These are phyloP conservation scores for Candida lessepsii DNA, from an alignment of 805 yeast genomes.

Conservation along the genomic window DNA sequence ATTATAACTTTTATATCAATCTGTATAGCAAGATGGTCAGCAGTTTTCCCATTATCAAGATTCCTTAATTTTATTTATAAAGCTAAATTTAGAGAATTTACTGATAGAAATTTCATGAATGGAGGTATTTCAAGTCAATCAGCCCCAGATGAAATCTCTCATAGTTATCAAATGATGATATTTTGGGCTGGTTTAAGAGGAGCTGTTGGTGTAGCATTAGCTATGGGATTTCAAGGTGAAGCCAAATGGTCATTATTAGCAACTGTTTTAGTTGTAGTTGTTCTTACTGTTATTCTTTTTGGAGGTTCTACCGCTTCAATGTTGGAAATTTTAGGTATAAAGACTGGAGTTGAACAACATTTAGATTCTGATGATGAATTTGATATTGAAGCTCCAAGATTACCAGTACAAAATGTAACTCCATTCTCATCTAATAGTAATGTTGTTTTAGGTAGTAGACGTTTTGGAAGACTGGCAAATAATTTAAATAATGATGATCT, in stretches of 20 bases:
- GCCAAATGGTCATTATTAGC: conserved; percentile 85
- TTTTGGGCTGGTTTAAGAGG: conserved; percentile 99
- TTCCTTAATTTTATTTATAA: conserved; percentile 77
- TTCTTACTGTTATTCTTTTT: conserved; percentile 88
- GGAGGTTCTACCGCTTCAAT: conserved; percentile 99
- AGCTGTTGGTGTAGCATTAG: conserved; percentile 98
- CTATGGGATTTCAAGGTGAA: conserved; percentile 96
- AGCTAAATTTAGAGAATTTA: conserved; percentile 48
- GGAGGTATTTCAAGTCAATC: conserved; percentile 44
- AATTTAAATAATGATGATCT: conserved; percentile 20
- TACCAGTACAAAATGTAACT: conserved; percentile 21
- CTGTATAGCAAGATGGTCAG: conserved; percentile 94
- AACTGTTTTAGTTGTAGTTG: conserved; percentile 95
- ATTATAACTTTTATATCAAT: conserved; percentile 87
- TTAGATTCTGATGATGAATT: conserved; percentile 89
- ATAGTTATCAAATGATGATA: conserved; percentile 96
- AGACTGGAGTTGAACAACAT: conserved; percentile 79
- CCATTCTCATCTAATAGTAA: not conserved
- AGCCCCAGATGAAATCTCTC: conserved; percentile 85
- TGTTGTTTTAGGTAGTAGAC: conserved; percentile 18
- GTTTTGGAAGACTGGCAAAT: conserved; percentile 13
- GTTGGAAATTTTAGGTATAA: conserved; percentile 92
- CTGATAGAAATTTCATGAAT: conserved; percentile 22
- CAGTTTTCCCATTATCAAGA: conserved; percentile 90
- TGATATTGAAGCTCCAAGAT: conserved; percentile 75